Conservation (phyloP, 169 alveolate genomes). For the Neospora caninum region DNA sequence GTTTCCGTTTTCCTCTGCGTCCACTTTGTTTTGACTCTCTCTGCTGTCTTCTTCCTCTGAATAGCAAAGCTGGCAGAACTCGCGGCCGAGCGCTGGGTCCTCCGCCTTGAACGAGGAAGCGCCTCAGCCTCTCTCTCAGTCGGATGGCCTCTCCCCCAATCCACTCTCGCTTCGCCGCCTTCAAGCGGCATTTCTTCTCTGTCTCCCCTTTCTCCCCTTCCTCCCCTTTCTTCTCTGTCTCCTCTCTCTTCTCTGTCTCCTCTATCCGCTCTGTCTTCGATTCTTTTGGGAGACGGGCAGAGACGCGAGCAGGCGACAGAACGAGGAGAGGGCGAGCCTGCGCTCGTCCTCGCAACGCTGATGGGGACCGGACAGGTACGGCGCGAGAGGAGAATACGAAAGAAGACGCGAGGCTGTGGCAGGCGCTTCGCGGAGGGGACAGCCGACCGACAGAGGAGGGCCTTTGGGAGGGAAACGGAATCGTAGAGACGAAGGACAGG, state of each 20-base stretch:
- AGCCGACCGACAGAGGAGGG: too few relatives aligned
- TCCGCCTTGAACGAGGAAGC: slow-evolving; percentile 37
- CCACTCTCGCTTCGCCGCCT: background rate
- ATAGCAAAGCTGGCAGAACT: background rate
- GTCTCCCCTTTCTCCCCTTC: background rate
- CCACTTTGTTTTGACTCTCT: too few relatives aligned
- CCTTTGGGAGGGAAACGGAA: too few relatives aligned
- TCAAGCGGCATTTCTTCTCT: background rate
- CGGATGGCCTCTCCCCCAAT: background rate
- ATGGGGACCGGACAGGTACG: slow-evolving; percentile 22
- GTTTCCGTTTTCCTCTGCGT: too few relatives aligned
- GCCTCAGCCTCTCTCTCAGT: background rate
- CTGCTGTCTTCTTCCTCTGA: too few relatives aligned
- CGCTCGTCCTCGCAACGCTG: background rate
- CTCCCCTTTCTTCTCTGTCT: background rate
- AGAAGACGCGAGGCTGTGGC: background rate
- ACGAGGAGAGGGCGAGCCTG: background rate
- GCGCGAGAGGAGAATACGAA: background rate
- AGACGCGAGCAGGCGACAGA: background rate
- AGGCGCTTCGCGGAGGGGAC: too few relatives aligned
- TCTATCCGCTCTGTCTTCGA: background rate
- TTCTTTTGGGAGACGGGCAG: background rate
- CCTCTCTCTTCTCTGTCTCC: background rate
- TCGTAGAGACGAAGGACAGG: too few relatives aligned
- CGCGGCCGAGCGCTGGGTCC: background rate